Conservation (phyloP, 2,329 filamentous ascomycete genomes). For the Chaetothyriales sp. region DNA sequence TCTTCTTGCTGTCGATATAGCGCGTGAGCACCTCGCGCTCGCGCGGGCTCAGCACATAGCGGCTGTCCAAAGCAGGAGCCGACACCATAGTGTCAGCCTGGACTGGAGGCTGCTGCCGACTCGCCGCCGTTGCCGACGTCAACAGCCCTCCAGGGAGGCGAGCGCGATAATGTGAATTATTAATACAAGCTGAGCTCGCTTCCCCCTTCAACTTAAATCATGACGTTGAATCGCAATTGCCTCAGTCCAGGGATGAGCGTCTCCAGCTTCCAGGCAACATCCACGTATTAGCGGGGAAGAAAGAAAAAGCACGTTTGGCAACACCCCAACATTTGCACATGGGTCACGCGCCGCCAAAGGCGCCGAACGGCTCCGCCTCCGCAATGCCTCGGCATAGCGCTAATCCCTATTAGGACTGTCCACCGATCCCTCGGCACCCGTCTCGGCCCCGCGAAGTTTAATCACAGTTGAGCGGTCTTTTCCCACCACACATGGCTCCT, state of each 20-base stretch:
- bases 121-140: no score
- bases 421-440: no score
- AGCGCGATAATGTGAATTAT: no score
- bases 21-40: constrained; percentile 10
- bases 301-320: not conserved
- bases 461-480: not conserved
- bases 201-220: no score
- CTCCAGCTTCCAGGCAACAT: no score
- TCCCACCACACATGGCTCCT: not conserved
- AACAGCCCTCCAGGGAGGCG: no score
- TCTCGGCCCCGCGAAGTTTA: not conserved
- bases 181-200: no score
- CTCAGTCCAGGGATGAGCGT: no score
- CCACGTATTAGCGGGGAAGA: not conserved
- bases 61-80: not conserved
- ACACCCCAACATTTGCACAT: not conserved
- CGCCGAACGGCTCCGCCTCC: not conserved
- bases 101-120: no score
- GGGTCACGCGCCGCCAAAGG: not conserved
- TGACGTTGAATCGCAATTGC: no score
- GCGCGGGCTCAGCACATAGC: constrained; percentile 12
- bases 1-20: constrained; percentile 1
- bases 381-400: not conserved
- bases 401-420: not conserved
- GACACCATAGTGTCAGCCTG: not conserved